Evolutionary conservation across 345 rosid species (phyloP), one percentile per base, ranked within the genome.

Genomic region (Kernera saxatilis): DNA sequence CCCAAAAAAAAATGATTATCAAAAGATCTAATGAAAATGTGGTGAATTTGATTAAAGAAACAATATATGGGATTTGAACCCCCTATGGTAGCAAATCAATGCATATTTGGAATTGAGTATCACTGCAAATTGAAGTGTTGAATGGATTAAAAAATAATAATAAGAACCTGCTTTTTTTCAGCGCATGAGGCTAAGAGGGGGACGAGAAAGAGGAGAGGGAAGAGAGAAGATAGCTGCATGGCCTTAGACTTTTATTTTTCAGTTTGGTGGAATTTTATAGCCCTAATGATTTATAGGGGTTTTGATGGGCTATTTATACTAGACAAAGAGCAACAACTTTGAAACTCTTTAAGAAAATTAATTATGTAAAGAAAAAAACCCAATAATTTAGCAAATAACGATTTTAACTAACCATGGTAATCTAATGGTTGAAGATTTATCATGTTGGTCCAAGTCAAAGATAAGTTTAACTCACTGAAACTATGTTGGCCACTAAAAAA

Each of bases 161-260:
- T 6, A 52, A 14, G 14, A 52, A 81, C 84, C 82, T 83, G 79
- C 43, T 82, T 76, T 8, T 69, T 53, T 8, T 61, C 46, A 46
- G 36, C 37, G 48, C 82, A 83, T 15, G 82, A 84, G 69, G 75
- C 85, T 36, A 83, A 69, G 59, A 79, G 39, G 9, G 92, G 87
- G 13, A 82, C 35, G 52, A 84, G 72, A 59, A 62, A 33, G 52
- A 77, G 23, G 44, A 82, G 71, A 44, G 67, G 73, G 66, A 82
- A 60, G 21, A 78, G 27, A 43, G 30, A 67, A 25, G 46, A 68
- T 4, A 52, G 73, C 41, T 75, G 64, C 88, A 81, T 84, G 68
- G 52, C 50, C 55, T 8, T 48, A 6, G 17, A 17, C 4, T 45
- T n/a, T 40, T 30, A 0, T 2, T 17, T 50, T 45, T 45, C 10